Evolutionary conservation across 768 basidiomycete genomes (phyloP).

Genomic region (Amylocystis lapponica): DNA sequence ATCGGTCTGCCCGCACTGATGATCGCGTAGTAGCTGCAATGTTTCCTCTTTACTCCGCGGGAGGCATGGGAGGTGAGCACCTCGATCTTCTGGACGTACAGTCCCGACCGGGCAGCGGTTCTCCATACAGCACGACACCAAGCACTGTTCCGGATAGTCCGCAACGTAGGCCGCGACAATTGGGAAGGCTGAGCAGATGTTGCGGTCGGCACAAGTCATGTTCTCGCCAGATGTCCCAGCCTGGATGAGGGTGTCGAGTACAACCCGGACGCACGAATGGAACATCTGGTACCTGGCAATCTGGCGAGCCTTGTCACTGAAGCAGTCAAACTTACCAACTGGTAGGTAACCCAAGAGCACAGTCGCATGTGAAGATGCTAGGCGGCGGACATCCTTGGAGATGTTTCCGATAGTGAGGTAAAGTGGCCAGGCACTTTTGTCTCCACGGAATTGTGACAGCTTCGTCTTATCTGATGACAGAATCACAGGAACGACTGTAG

Average conservation of each 20-base stretch:
- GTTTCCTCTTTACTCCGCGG: neutral
- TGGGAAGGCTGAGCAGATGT: constrained; percentile 13
- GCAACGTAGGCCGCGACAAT: constrained; percentile 20
- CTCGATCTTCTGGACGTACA: neutral
- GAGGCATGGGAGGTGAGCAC: neutral
- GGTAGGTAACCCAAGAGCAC: constrained; percentile 19
- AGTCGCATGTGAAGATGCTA: constrained; percentile 7
- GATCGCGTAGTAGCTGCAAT: neutral
- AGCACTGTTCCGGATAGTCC: constrained; percentile 25
- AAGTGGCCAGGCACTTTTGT: constrained; percentile 11
- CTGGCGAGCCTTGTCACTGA: constrained; percentile 7
- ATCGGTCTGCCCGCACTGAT: neutral
- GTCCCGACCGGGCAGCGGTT: constrained; percentile 17
- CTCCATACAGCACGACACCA: constrained; percentile 13
- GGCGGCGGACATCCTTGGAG: constrained; percentile 11
- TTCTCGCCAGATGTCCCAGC: constrained; percentile 17
- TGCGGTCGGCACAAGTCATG: constrained; percentile 18
- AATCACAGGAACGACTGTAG: constrained; percentile 21
- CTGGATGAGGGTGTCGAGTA: constrained; percentile 15
- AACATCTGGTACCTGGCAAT: constrained; percentile 17
- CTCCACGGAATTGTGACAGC: constrained; percentile 15
- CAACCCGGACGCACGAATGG: constrained; percentile 15
- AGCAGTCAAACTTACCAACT: constrained; percentile 16
- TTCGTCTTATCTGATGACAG: constrained; percentile 25
- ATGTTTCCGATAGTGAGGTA: constrained; percentile 18